Conservation (phyloP, 495 filamentous ascomycete species). For the Aspergillus heteromorphus region DNA sequence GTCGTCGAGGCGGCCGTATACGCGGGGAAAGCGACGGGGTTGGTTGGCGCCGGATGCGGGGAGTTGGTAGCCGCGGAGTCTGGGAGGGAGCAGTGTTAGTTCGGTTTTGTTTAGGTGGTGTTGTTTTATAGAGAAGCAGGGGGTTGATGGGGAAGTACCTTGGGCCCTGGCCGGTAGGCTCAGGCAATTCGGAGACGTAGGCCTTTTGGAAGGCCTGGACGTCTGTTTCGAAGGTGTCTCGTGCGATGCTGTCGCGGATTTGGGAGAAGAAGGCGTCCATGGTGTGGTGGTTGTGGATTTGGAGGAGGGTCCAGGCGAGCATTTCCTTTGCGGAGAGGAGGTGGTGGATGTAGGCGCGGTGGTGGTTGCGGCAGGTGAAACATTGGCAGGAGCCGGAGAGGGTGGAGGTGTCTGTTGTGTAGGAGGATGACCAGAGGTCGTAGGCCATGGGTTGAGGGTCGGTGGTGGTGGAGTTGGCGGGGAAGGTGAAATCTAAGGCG, state of each 20-base stretch:
- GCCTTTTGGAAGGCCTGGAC: slow-evolving; percentile 46
- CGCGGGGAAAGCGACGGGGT: slow-evolving; percentile 59
- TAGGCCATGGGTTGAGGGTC: slow-evolving; percentile 54
- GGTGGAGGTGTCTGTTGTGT: slow-evolving; percentile 54
- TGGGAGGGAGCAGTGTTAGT: slow-evolving; percentile 17
- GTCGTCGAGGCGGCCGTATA: slow-evolving; percentile 55
- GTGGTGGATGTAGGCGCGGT: slow-evolving; percentile 82
- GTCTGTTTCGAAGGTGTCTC: slow-evolving; percentile 59
- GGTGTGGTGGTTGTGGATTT: slow-evolving; percentile 79
- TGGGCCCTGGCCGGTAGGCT: slow-evolving; percentile 70
- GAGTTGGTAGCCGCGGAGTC: slow-evolving; percentile 79
- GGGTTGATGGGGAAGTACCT: slow-evolving; percentile 40
- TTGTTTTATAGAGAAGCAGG: background rate
- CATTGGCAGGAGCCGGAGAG: slow-evolving; percentile 62
- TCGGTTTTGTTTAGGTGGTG: background rate
- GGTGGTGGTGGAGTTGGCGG: slow-evolving; percentile 27
- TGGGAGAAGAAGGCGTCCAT: slow-evolving; percentile 67
- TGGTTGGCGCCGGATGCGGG: slow-evolving; percentile 61
- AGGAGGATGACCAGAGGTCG: slow-evolving; percentile 62
- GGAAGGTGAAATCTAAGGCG: slow-evolving; percentile 76
- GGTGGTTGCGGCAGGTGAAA: slow-evolving; percentile 80
- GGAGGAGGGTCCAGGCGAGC: slow-evolving; percentile 89
- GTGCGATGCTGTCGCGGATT: slow-evolving; percentile 56
- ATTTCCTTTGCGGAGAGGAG: slow-evolving; percentile 86
- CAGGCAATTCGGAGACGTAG: slow-evolving; percentile 67